Percentiles rank a stretch among this genome's conserved stretches.
These are phyloP conservation scores for Leucaena leucocephala DNA, from an alignment of 306 rosid species.

Conservation along the genomic window DNA sequence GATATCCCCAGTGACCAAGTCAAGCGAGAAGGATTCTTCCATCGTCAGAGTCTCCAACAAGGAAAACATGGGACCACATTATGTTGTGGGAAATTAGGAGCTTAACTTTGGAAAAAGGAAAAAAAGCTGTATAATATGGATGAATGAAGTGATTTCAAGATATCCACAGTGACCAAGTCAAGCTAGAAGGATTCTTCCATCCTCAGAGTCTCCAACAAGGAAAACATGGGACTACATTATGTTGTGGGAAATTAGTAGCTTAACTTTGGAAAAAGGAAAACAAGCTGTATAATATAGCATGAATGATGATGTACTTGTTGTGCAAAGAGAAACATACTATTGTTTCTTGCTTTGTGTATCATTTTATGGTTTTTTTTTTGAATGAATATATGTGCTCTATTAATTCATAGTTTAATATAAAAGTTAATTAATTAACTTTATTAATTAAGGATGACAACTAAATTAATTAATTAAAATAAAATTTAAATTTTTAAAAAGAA, in stretches of 20 bases:
- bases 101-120: not conserved
- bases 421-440: too few relatives aligned
- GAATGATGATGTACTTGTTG: not conserved
- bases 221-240: slow-evolving; percentile 47
- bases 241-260: slow-evolving; percentile 43
- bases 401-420: not conserved
- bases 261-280: not conserved
- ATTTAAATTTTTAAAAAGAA: too few relatives aligned
- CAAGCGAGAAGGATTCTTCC: slow-evolving; percentile 45
- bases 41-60: slow-evolving; percentile 40
- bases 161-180: slow-evolving; percentile 38
- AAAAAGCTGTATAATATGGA: slow-evolving; percentile 29
- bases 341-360: slow-evolving; percentile 31
- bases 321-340: slow-evolving; percentile 23
- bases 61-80: slow-evolving; percentile 49
- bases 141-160: too few relatives aligned
- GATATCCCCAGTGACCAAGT: slow-evolving; percentile 37
- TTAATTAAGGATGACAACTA: too few relatives aligned
- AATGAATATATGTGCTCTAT: slow-evolving; percentile 8
- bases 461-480: too few relatives aligned
- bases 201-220: slow-evolving; percentile 44
- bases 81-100: slow-evolving; percentile 47
- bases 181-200: slow-evolving; percentile 42
- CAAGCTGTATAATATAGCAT: slow-evolving; percentile 28
- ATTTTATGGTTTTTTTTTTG: not conserved